Base-by-base conservation (phyloP, 345 rosid genomes). In the Salix udensis region DNA sequence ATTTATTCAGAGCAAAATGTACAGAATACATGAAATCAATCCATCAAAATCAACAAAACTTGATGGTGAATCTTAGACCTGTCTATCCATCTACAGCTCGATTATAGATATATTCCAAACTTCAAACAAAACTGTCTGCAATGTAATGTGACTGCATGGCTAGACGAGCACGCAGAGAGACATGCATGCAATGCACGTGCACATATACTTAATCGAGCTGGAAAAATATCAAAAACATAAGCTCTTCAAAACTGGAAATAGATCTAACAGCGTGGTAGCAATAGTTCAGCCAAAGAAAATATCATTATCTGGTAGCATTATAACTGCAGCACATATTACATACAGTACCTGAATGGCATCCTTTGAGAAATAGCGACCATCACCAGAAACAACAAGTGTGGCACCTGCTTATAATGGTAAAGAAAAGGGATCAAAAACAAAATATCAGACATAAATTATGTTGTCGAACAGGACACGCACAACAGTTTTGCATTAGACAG, bases 321-420 rank as follows among this genome's bases (percentile, higher is more conserved):
- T n/a, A 50, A 24, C 7, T 18, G 2, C 50, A 60, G 42, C 26
- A 15, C 3, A 52, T 28, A 36, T n/a, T 40, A 53, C 24, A 58
- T 64, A 46, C 18, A 6, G 23, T 79, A 96, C 99, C 99, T 96
- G 97, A 84, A 96, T 88, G 71, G 97, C 97, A 80, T 92, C 97
- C 87, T 88, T 88, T 16, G 99, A 96, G 85, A 39, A 96, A 84
- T 94, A 96, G 73, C 98, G 96, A 52, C 99, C 99, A 88, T 96
- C 99, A 77, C 99, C 99, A 84, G 98, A 94, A 82, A 96, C 98
- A 77, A 94, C 97, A 9, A 96, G 97, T 15, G 97, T 94, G 77
- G 96, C 96, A 82, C 99, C 98, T 96, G 81, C 76, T 30, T 55
- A 83, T 70, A 5, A 73, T 16, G 26, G 52, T 55, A 73, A 61